Evolutionary conservation across 352 stramenopile genomes (phyloP).

Genomic region (Phytophthora meadii): DNA sequence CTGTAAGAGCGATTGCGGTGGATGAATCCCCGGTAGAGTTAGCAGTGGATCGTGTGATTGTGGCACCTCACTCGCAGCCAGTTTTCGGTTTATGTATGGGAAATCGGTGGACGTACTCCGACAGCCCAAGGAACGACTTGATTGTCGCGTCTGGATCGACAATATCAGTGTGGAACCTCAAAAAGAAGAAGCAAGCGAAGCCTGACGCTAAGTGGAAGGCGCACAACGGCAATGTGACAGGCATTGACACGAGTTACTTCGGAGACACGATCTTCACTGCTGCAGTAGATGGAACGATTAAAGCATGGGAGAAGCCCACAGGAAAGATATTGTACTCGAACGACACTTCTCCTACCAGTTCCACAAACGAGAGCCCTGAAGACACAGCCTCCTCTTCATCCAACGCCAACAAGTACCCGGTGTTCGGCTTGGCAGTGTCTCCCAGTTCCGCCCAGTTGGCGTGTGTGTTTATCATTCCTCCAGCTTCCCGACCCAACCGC

Average conservation of each 20-base stretch:
- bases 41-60: slow-evolving; percentile 53
- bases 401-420: slow-evolving; percentile 58
- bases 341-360: slow-evolving; percentile 10
- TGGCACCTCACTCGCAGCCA: slow-evolving; percentile 64
- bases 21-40: slow-evolving; percentile 24
- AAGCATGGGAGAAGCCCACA: slow-evolving; percentile 61
- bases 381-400: slow-evolving; percentile 4
- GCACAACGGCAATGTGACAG: slow-evolving; percentile 75
- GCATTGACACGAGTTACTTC: slow-evolving; percentile 66
- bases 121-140: slow-evolving; percentile 62
- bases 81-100: slow-evolving; percentile 66
- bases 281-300: slow-evolving; percentile 69
- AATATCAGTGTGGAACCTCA: slow-evolving; percentile 78
- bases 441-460: slow-evolving; percentile 75
- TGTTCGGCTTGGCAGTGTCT: slow-evolving; percentile 78
- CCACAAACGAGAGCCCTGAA: slow-evolving; percentile 9
- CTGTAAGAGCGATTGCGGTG: slow-evolving; percentile 31
- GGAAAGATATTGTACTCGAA: slow-evolving; percentile 38
- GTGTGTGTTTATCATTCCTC: slow-evolving; percentile 74
- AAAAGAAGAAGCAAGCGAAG: slow-evolving; percentile 50
- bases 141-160: slow-evolving; percentile 67
- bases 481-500: slow-evolving; percentile 78
- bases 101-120: slow-evolving; percentile 54
- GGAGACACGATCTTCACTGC: slow-evolving; percentile 68
- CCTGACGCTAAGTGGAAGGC: slow-evolving; percentile 59